These are phyloP conservation scores for Avicennia marina DNA, from an alignment of 257 asterid species.

Conservation along the genomic window DNA sequence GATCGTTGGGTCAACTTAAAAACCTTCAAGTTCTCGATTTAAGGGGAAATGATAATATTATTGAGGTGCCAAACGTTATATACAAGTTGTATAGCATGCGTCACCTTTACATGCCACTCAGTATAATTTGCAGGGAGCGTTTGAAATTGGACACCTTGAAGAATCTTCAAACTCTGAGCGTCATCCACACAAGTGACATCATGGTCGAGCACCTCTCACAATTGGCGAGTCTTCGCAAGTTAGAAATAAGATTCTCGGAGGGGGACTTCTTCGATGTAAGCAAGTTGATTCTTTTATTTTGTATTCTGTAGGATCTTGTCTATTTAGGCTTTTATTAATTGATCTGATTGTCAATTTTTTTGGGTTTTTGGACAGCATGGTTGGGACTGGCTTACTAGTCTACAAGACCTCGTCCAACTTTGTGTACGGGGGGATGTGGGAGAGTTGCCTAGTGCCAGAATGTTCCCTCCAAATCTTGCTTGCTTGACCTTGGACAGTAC, in stretches of 20 bases:
- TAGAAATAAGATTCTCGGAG: neutral
- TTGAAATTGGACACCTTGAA: neutral
- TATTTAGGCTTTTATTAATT: neutral
- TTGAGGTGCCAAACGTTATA: constrained; percentile 11
- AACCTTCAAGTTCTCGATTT: constrained; percentile 19
- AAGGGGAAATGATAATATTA: neutral
- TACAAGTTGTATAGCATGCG: constrained; percentile 11
- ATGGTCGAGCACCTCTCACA: neutral
- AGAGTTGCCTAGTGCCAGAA: neutral
- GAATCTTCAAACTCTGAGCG: constrained; percentile 19
- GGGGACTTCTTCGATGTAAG: neutral
- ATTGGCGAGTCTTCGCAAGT: constrained; percentile 3
- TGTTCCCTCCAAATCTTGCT: constrained; percentile 21
- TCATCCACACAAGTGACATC: constrained; percentile 1
- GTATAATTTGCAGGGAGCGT: neutral
- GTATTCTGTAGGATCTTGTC: constrained; percentile 3
- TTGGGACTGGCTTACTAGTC: neutral
- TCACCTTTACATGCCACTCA: constrained; percentile 8
- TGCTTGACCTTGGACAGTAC: constrained; percentile 11
- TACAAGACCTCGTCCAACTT: constrained; percentile 5
- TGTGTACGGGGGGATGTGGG: neutral
- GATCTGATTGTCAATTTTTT: no score
- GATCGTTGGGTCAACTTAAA: constrained; percentile 11
- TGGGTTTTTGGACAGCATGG: neutral
- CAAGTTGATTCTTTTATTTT: neutral